Evolutionary conservation across 176 grass and related monocot species (phyloP).

Genomic region (Echinochloa phyllopogon): DNA sequence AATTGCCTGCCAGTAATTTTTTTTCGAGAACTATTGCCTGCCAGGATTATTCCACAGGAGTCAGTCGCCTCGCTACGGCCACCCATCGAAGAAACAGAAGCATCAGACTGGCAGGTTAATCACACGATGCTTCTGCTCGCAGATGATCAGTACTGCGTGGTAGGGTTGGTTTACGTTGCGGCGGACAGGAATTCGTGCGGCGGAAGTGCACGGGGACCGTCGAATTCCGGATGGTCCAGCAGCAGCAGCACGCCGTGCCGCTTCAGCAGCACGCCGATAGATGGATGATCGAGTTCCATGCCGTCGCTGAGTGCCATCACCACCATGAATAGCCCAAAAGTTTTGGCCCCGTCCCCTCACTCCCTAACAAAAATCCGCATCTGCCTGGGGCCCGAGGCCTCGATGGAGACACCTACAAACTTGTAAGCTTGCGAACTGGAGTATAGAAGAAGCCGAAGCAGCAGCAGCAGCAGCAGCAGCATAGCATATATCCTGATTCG

Average conservation of each 20-base stretch:
- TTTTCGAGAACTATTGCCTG: too few relatives aligned
- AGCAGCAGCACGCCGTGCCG: background rate
- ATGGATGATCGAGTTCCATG: background rate
- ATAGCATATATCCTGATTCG: too few relatives aligned
- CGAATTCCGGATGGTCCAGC: constrained; percentile 15
- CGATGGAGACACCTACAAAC: background rate
- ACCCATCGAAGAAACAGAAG: too few relatives aligned
- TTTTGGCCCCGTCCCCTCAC: background rate
- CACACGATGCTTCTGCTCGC: background rate
- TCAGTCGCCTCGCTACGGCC: too few relatives aligned
- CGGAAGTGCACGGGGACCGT: background rate
- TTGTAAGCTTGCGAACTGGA: background rate
- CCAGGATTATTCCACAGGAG: too few relatives aligned
- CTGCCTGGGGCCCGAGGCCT: background rate
- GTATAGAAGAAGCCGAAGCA: too few relatives aligned
- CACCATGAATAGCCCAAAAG: constrained; percentile 5
- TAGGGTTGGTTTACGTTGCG: background rate
- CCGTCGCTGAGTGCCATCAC: background rate
- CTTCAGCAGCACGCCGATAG: background rate
- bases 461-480: too few relatives aligned
- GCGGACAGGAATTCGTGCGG: constrained; percentile 18
- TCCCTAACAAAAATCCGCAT: constrained; percentile 9
- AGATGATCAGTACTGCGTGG: background rate
- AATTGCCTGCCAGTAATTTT: too few relatives aligned
- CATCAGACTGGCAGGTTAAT: too few relatives aligned